Percentiles rank a stretch among this genome's conserved stretches.
These are phyloP conservation scores for Fusarium tricinctum DNA, from an alignment of 2,329 filamentous ascomycete genomes.

Conservation along the genomic window DNA sequence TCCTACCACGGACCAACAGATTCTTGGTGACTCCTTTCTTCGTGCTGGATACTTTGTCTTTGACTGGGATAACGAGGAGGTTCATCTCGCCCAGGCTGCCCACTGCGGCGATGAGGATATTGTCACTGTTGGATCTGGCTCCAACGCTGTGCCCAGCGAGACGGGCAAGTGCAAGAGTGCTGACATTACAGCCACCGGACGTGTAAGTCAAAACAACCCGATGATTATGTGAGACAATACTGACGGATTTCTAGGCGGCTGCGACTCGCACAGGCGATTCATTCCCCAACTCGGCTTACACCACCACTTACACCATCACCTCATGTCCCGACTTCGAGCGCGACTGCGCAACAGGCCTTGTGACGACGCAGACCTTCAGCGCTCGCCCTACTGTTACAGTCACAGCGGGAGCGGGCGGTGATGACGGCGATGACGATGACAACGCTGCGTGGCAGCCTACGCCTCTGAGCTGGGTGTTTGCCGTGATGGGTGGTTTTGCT, in stretches of 20 bases:
- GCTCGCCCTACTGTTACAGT: conserved; percentile 40
- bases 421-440: conserved; percentile 19
- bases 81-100: conserved; percentile 60
- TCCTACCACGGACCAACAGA: conserved; percentile 58
- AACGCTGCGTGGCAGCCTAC: conserved; percentile 38
- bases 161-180: conserved; percentile 55
- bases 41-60: conserved; percentile 63
- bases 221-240: neutral
- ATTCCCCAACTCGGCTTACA: conserved; percentile 41
- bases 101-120: conserved; percentile 58
- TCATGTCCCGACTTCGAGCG: conserved; percentile 45
- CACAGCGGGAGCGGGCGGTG: conserved; percentile 31
- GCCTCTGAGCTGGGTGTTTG: conserved; percentile 41
- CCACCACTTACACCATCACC: conserved; percentile 50
- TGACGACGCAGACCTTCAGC: conserved; percentile 48
- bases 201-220: conserved; percentile 1
- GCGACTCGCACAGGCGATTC: conserved; percentile 17
- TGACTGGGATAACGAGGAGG: conserved; percentile 60
- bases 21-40: conserved; percentile 60
- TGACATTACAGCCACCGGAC: conserved; percentile 41
- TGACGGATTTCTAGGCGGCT: conserved; percentile 16
- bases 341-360: conserved; percentile 45
- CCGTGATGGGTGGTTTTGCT: conserved; percentile 39
- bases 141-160: conserved; percentile 52
- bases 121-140: conserved; percentile 54